Conservation (phyloP, 225 moss, liverwort and hornwort genomes). For the Physcomitrium patens region DNA sequence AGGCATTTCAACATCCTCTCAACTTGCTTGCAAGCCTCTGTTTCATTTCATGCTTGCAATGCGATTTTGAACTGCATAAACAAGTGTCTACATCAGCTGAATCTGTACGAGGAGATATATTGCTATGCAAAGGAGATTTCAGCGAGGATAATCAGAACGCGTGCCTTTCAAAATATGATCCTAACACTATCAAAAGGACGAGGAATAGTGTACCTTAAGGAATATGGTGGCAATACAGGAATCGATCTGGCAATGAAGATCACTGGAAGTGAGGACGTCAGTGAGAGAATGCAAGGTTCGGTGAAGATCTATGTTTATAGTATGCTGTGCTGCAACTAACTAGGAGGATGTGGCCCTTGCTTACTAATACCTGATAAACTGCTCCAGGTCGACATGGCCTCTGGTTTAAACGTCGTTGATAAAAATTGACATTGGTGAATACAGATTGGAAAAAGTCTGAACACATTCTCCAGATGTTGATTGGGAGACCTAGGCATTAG, state of each 20-base stretch:
- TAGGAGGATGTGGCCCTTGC: slow-evolving; percentile 15
- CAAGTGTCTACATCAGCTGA: slow-evolving; percentile 10
- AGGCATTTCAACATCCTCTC: slow-evolving; percentile 67
- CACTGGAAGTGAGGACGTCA: slow-evolving; percentile 20
- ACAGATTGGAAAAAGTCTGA: too few relatives aligned
- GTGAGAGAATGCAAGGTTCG: neutral
- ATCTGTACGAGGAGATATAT: neutral
- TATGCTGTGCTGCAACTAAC: neutral
- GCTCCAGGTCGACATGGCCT: too few relatives aligned
- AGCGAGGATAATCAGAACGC: neutral
- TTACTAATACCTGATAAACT: neutral
- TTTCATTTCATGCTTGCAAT: slow-evolving; percentile 73
- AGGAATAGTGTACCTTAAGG: slow-evolving; percentile 61
- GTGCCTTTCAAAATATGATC: neutral
- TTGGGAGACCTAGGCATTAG: too few relatives aligned
- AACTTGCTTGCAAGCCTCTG: slow-evolving; percentile 62
- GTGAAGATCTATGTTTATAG: neutral
- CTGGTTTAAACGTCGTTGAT: too few relatives aligned
- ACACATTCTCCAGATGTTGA: too few relatives aligned
- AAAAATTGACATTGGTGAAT: too few relatives aligned
- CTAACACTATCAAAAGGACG: neutral
- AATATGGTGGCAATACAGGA: slow-evolving; percentile 68
- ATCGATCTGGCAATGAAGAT: slow-evolving; percentile 63
- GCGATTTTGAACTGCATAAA: slow-evolving; percentile 71
- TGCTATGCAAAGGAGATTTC: too few relatives aligned